Evolutionary conservation across 225 moss, liverwort and hornwort genomes (phyloP), one percentile per base, ranked within the genome.

Genomic region (Physcomitrellopsis africana): DNA sequence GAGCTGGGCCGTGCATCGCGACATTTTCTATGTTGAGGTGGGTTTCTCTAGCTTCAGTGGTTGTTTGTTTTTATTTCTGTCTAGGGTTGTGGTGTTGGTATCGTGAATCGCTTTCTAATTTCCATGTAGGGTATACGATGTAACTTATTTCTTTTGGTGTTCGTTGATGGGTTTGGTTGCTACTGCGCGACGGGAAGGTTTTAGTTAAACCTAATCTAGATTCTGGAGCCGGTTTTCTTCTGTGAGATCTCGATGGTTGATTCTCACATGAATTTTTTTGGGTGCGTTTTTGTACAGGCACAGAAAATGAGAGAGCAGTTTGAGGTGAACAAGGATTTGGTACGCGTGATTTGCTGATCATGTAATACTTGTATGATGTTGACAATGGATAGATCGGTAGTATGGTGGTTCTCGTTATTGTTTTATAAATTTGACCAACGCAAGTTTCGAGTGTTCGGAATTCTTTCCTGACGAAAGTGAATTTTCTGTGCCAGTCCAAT

Each of bases 1-100:
- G 37, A 91, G 88, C 74, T 94, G 90, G 88, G 86, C 96, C 53
- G 94, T 94, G n/a, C 94, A 94, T 70, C 89, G 94, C 27, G 96
- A 94, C 10, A 89, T 96, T 68, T 96, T 94, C 83, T 94, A 96
- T 68, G 66, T 79, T 8, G 92, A 94, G 96, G 96, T 92, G 7
- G 1, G 26, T 19, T 8, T 60, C 48, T 26, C 9, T 17, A 8
- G 23, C 10, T 27, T 27, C 42, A 6, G 11, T 37, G 32, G 32
- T 65, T 27, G 14, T 15, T 53, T 15, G 7, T 20, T 20, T 13
- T 45, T 48, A 56, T 49, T 68, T 22, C 48, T 49, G 53, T 53
- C 26, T 47, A 2, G 12, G 2, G 37, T 8, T 46, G 43, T 65
- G 1, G 8, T 45, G 42, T 18, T 51, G 3, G 18, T 24, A 37